Evolutionary conservation across 805 yeast genomes (phyloP).

Genomic region (Hanseniaspora nectarophila): DNA sequence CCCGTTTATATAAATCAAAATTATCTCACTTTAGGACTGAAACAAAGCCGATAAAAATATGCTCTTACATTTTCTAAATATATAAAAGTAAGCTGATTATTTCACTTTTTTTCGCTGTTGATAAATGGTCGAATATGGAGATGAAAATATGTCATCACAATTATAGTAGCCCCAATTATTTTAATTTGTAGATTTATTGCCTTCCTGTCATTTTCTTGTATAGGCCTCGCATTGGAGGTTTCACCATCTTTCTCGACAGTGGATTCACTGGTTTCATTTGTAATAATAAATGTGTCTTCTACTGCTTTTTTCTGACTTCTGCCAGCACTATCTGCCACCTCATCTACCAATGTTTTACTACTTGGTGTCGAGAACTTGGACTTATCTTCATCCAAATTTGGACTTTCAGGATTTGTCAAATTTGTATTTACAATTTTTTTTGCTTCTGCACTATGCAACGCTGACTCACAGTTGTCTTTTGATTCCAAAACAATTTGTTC

Average conservation of each 20-base stretch:
- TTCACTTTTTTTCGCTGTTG: not conserved
- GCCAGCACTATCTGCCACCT: not conserved
- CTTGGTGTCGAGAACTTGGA: not conserved
- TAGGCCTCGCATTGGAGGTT: not conserved
- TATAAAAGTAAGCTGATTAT: too few species aligned
- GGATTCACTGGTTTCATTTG: not conserved
- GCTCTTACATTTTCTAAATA: not conserved
- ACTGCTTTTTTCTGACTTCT: not conserved
- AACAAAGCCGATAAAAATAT: not conserved
- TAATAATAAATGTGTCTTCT: not conserved
- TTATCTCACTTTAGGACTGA: too few species aligned
- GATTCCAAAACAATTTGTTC: too few species aligned
- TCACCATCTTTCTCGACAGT: not conserved
- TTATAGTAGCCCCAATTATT: not conserved
- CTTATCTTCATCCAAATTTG: not conserved
- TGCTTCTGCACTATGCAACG: not conserved
- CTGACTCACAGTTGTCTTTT: too few species aligned
- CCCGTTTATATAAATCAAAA: too few species aligned
- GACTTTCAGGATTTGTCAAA: not conserved
- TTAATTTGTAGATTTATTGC: not conserved
- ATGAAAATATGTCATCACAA: not conserved
- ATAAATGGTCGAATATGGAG: not conserved
- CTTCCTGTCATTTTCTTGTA: not conserved
- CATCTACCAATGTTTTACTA: not conserved
- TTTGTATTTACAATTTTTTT: not conserved